Evolutionary conservation across 495 filamentous ascomycete species (phyloP).

Genomic region (Penicillium daleae): DNA sequence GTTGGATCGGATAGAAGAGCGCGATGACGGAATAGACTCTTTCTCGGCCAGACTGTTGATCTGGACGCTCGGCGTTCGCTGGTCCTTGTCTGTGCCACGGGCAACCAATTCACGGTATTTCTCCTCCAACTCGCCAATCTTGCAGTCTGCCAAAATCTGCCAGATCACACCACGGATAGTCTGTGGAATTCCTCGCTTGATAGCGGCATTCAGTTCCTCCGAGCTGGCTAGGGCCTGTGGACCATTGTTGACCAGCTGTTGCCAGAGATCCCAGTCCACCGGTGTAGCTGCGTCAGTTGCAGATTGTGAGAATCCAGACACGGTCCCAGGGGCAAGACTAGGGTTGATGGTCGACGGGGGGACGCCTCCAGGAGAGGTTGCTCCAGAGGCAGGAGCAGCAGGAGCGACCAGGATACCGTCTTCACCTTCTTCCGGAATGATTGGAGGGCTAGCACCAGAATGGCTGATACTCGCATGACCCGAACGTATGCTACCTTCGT

Average conservation of each 20-base stretch:
- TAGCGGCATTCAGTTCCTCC: conserved; percentile 85
- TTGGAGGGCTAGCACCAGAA: conserved; percentile 58
- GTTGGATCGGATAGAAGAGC: conserved; percentile 83
- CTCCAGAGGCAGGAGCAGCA: conserved; percentile 40
- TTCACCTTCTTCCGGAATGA: conserved; percentile 59
- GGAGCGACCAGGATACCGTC: conserved; percentile 27
- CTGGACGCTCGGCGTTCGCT: conserved; percentile 47
- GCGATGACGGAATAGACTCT: conserved; percentile 67
- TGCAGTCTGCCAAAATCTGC: conserved; percentile 95
- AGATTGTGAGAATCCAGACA: conserved; percentile 72
- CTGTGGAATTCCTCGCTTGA: conserved; percentile 90
- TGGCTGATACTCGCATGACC: conserved; percentile 52
- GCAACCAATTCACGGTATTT: conserved; percentile 82
- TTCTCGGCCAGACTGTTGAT: conserved; percentile 58
- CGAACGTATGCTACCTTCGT: conserved; percentile 41
- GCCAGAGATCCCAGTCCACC: conserved; percentile 98
- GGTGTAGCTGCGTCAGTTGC: conserved; percentile 62
- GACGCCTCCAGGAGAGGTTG: conserved; percentile 52
- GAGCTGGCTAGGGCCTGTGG: conserved; percentile 84
- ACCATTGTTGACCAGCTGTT: conserved; percentile 91
- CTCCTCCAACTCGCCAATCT: conserved; percentile 85
- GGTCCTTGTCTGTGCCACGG: conserved; percentile 75
- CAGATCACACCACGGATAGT: conserved; percentile 96
- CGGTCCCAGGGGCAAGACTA: conserved; percentile 78
- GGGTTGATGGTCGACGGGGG: conserved; percentile 56